Evolutionary conservation across 768 basidiomycete species (phyloP), one percentile per base, ranked within the genome.

Genomic region (Suillus discolor): DNA sequence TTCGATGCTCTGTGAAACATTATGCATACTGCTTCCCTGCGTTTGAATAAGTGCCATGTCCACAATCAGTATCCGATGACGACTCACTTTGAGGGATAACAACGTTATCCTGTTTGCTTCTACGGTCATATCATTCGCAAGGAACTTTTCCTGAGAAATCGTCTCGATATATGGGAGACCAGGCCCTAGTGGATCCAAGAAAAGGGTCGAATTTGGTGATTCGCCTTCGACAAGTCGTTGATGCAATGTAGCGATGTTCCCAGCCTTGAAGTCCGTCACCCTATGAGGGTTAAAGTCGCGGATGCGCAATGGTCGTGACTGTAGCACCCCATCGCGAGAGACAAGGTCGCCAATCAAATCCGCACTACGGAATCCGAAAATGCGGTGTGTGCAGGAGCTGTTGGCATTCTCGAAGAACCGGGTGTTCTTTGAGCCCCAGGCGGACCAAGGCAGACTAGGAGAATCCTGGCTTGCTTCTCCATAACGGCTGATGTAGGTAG

Each of bases 201-300:
- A 54, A 18, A 34, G 28, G 16, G 9, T 9, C 18, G 25, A 59
- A 18, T 18, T 28, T 15, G 16, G 16, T 25, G 39, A 5, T 16
- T 36, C 57, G 23, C 57, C 57, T 41, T 59, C 57, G 23, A 59
- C 23, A 59, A 59, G 57, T 28, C 39, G 38, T 28, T 59, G 38
- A 20, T 59, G 16, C 25, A 4, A 9, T 16, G 9, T 23, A 59
- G 16, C 6, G 18, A 5, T 13, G 1, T 59, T 25, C 3, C 57
- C 25, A 59, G 39, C 57, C 39, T 59, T 59, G 25, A 41, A 59
- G 16, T 41, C 38, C 13, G 2, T 9, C 23, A 28, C 39, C 23
- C 23, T 25, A 41, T 59, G 57, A 41, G 25, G 57, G 16, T 59
- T 59, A 18, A 59, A 59, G 25, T 59, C 57, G 16, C 57, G 57